phyloP scores from a whole-genome alignment of 208 protist genomes.

The Trypanosoma vivax region DNA sequence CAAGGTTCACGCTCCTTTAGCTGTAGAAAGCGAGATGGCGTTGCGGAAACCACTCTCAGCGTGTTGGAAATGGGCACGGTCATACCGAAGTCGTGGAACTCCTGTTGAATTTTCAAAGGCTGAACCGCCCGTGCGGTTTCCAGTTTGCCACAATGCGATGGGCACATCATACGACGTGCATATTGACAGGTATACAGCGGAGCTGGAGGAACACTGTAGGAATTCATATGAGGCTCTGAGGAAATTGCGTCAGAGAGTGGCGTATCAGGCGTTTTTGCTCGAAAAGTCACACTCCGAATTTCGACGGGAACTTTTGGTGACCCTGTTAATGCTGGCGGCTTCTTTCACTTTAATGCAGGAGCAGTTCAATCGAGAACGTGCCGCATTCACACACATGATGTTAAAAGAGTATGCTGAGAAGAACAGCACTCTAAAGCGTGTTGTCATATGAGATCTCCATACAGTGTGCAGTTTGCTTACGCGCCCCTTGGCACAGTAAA shows the following conservation, averaged over 20 bases:
- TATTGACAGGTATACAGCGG: conserved; percentile 38
- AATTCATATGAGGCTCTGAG: conserved; percentile 3
- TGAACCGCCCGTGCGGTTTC: too few species aligned
- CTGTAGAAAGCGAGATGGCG: background rate
- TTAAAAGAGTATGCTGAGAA: conserved; percentile 36
- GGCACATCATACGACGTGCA: conserved; percentile 37
- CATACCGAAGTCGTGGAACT: background rate
- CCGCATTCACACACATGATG: conserved; percentile 26
- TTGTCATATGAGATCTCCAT: conserved; percentile 19
- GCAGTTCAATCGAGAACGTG: conserved; percentile 32
- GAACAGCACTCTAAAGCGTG: conserved; percentile 30
- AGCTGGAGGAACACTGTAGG: conserved; percentile 25
- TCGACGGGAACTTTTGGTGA: conserved; percentile 38
- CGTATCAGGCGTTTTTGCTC: conserved; percentile 7
- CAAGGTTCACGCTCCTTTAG: background rate
- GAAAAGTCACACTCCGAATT: conserved; percentile 13
- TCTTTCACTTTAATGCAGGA: conserved; percentile 43
- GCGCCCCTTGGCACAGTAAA: too few species aligned
- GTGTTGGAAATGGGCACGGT: background rate
- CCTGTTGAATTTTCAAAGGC: background rate
- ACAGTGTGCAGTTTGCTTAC: too few species aligned
- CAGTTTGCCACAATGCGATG: background rate
- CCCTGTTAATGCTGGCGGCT: conserved; percentile 41
- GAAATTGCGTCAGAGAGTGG: conserved; percentile 11
- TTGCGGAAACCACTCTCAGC: background rate